Conservation (phyloP, 148 eudicot genomes). For the Heliamphora exappendiculata region DNA sequence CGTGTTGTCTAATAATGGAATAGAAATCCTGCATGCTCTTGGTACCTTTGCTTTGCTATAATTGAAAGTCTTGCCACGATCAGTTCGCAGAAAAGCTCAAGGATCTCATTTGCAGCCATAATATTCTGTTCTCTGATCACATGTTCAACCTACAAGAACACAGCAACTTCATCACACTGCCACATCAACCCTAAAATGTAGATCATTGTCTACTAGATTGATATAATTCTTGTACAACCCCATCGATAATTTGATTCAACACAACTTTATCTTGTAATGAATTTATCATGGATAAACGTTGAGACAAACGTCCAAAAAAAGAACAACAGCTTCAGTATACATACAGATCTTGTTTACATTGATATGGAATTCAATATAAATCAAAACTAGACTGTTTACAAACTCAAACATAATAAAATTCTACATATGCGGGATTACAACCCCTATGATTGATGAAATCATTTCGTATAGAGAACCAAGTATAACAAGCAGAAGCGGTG, state of each 20-base stretch:
- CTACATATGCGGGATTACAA: neutral
- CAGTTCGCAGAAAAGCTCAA: conserved; percentile 90
- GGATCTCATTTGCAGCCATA: conserved; percentile 92
- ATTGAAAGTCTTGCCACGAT: conserved; percentile 68
- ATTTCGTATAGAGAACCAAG: neutral
- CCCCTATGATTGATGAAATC: neutral
- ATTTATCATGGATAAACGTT: no score
- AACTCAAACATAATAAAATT: neutral
- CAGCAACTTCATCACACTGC: conserved; percentile 6
- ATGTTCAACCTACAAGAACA: conserved; percentile 76
- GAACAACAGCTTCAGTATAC: neutral
- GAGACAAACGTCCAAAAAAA: neutral
- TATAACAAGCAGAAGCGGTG: neutral
- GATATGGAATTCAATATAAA: neutral
- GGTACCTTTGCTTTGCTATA: conserved; percentile 73
- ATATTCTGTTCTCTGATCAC: conserved; percentile 92
- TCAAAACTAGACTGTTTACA: neutral
- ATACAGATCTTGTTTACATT: no score
- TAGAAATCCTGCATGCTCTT: neutral
- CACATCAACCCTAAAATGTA: neutral
- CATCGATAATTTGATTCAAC: neutral
- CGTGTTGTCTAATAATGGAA: neutral
- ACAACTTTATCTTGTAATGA: no score
- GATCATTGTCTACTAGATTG: neutral
- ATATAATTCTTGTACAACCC: neutral